Evolutionary conservation across 2,329 filamentous ascomycete genomes (phyloP).

Genomic region (Paecilomyces formosus): DNA sequence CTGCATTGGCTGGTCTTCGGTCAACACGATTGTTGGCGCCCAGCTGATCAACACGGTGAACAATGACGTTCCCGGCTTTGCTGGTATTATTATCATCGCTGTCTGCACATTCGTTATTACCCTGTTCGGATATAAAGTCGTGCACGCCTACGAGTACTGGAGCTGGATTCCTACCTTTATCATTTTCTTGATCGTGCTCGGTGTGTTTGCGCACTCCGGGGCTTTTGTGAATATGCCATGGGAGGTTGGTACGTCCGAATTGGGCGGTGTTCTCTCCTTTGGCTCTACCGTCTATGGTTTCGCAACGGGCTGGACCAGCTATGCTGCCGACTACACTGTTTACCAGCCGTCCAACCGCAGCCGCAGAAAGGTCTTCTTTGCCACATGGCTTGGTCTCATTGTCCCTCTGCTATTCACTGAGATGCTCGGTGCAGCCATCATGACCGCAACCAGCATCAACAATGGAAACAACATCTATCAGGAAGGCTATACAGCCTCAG

Average conservation of each 20-base stretch:
- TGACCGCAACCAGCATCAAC: conserved; percentile 54
- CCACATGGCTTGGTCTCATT: conserved; percentile 62
- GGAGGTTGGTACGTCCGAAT: conserved; percentile 50
- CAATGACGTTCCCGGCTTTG: conserved; percentile 59
- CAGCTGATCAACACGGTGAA: conserved; percentile 72
- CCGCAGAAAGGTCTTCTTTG: conserved; percentile 57
- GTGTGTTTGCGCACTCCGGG: conserved; percentile 59
- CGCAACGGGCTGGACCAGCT: conserved; percentile 65
- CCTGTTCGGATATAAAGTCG: conserved; percentile 68
- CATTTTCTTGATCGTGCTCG: conserved; percentile 65
- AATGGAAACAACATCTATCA: conserved; percentile 48
- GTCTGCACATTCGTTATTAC: conserved; percentile 60
- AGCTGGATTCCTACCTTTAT: conserved; percentile 67
- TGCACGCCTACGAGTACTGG: conserved; percentile 70
- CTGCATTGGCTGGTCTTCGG: conserved; percentile 66
- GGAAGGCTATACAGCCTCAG: conserved; percentile 48
- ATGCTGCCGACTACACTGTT: conserved; percentile 71
- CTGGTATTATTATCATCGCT: conserved; percentile 68
- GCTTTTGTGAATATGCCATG: conserved; percentile 58
- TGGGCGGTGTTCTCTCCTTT: conserved; percentile 58
- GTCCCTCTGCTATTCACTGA: conserved; percentile 67
- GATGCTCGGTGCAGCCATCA: conserved; percentile 64
- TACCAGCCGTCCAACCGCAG: conserved; percentile 62
- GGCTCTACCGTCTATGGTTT: conserved; percentile 61
- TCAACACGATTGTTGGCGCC: conserved; percentile 73